Percentiles rank a stretch among this genome's conserved stretches.
Conservation (phyloP, 73 alveolate genomes). For the Blepharisma stoltei region DNA sequence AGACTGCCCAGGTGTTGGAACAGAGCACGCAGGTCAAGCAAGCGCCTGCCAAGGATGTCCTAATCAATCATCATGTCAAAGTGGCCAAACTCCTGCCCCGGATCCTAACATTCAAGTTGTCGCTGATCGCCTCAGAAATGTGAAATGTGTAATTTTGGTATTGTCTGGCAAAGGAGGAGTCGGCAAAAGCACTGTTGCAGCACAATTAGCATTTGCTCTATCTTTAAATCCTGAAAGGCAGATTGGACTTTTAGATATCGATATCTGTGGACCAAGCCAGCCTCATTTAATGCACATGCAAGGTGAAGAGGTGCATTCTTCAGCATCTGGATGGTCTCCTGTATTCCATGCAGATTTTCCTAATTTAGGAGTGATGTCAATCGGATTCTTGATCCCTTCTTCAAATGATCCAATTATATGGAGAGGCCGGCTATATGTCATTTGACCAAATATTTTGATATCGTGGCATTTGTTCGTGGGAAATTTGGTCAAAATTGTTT, state of each 20-base stretch:
- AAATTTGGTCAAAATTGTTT: too few relatives aligned
- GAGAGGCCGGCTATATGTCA: too few relatives aligned
- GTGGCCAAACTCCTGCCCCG: constrained; percentile 38
- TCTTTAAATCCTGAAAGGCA: constrained; percentile 62
- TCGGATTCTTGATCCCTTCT: constrained; percentile 82
- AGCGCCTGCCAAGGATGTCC: constrained; percentile 96
- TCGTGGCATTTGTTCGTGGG: too few relatives aligned
- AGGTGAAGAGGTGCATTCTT: constrained; percentile 86
- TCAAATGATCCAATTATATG: constrained; percentile 80
- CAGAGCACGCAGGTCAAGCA: constrained; percentile 62
- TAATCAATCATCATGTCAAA: constrained; percentile 62
- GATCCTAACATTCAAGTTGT: constrained; percentile 77
- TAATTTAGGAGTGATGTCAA: constrained; percentile 99
- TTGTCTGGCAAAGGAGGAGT: constrained; percentile 99
- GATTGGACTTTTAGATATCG: constrained; percentile 95
- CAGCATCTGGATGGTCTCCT: constrained; percentile 98
- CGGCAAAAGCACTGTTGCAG: constrained; percentile 98
- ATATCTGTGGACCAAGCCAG: constrained; percentile 97
- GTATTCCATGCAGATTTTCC: constrained; percentile 88
- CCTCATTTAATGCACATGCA: constrained; percentile 97
- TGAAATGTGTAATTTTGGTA: constrained; percentile 86
- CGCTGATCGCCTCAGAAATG: constrained; percentile 63
- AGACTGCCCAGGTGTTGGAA: constrained; percentile 56
- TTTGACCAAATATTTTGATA: too few relatives aligned
- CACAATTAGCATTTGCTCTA: constrained; percentile 91